A percentile compares a stretch with the other conserved stretches of the same genome.
Evolutionary conservation across 345 rosid species (phyloP).

Genomic region (sweet orange (Citrus sinensis)): DVS_A1.0 CM039167.1:7155001-7155500

Average conservation of each 20-base stretch:
- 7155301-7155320: constrained; percentile 17
- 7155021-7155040: constrained; percentile 20
- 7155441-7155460: too few species aligned
- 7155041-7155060: background rate
- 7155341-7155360: background rate
- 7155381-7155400: background rate
- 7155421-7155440: too few species aligned
- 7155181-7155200: constrained; percentile 21
- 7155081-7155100: constrained; percentile 17
- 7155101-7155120: constrained; percentile 29
- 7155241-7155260: constrained; percentile 6
- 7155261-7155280: constrained; percentile 17
- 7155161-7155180: constrained; percentile 1
- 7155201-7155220: constrained; percentile 22
- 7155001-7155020: constrained; percentile 27
- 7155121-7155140: constrained; percentile 13
- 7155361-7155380: background rate
- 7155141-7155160: constrained; percentile 14
- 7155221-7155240: constrained; percentile 8
- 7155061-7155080: constrained; percentile 12
- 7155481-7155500: too few species aligned
- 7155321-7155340: background rate
- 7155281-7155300: constrained; percentile 3
- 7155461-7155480: too few species aligned
- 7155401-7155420: too few species aligned